A percentile compares a stretch with the other conserved stretches of the same genome.
Evolutionary conservation across 2,329 filamentous ascomycete genomes (phyloP).

Genomic region (Curvularia hawaiiensis): DNA sequence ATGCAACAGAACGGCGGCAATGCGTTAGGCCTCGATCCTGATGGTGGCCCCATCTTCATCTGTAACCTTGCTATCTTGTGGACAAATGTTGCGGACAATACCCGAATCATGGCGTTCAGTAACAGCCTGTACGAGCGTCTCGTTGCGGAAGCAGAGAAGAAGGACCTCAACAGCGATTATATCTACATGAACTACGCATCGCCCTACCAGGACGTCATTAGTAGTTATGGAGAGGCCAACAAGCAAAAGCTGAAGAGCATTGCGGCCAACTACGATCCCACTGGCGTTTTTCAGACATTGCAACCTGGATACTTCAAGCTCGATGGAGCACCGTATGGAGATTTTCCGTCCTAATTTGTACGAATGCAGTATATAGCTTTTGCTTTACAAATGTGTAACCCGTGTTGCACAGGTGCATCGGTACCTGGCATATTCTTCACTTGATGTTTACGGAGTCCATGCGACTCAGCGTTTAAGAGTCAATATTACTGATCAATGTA

Average conservation of each 20-base stretch:
- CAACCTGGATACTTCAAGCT: conserved; percentile 32
- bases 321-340: conserved; percentile 24
- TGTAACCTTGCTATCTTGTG: conserved; percentile 31
- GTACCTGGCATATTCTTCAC: background rate
- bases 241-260: conserved; percentile 28
- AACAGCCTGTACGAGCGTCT: conserved; percentile 24
- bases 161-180: conserved; percentile 23
- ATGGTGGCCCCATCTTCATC: conserved; percentile 29
- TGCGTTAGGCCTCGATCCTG: conserved; percentile 33
- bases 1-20: conserved; percentile 42
- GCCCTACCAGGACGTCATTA: conserved; percentile 50
- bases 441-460: background rate
- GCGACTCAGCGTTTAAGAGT: background rate
- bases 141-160: conserved; percentile 18
- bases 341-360: conserved; percentile 5
- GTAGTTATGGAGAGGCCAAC: conserved; percentile 50
- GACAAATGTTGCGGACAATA: conserved; percentile 29
- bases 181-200: conserved; percentile 57
- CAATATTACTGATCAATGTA: too few species aligned
- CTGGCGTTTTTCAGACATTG: conserved; percentile 26
- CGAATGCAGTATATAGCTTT: background rate
- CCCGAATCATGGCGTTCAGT: conserved; percentile 27
- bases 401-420: background rate
- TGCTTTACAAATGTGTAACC: background rate
- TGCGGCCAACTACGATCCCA: conserved; percentile 23